phyloP scores from a whole-genome alignment of 805 yeast species.

The Candida vartiovaarae region DNA sequence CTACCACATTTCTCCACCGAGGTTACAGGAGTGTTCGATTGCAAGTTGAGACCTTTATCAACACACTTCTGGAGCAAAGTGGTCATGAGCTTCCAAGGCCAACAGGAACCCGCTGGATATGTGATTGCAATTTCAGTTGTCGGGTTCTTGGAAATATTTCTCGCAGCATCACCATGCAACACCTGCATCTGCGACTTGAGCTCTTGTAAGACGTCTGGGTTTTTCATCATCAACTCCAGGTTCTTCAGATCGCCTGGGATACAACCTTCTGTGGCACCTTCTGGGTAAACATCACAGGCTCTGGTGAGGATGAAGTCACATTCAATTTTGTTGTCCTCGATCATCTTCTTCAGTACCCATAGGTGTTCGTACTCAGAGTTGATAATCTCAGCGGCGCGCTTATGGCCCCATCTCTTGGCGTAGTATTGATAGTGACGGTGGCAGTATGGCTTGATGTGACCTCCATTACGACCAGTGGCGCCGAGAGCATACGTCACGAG shows the following conservation, averaged over 20 bases:
- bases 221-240: slow-evolving; percentile 18
- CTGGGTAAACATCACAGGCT: slow-evolving; percentile 30
- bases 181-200: slow-evolving; percentile 28
- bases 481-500: slow-evolving; percentile 33
- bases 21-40: slow-evolving; percentile 35
- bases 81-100: slow-evolving; percentile 37
- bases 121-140: slow-evolving; percentile 76
- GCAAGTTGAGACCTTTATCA: slow-evolving; percentile 31
- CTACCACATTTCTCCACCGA: slow-evolving; percentile 22
- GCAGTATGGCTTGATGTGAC: slow-evolving; percentile 36
- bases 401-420: slow-evolving; percentile 6
- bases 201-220: slow-evolving; percentile 24
- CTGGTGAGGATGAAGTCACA: slow-evolving; percentile 31
- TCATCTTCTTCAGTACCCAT: slow-evolving; percentile 25
- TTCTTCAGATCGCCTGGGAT: slow-evolving; percentile 9
- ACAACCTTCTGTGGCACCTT: slow-evolving; percentile 14
- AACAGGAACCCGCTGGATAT: slow-evolving; percentile 36
- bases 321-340: slow-evolving; percentile 29
- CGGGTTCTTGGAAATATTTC: slow-evolving; percentile 56
- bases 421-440: slow-evolving; percentile 12
- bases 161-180: slow-evolving; percentile 31
- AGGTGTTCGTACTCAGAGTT: slow-evolving; percentile 33
- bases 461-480: slow-evolving; percentile 45
- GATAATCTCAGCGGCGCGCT: slow-evolving; percentile 29
- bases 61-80: slow-evolving; percentile 27